Evolutionary conservation across 2,329 filamentous ascomycete genomes (phyloP), one percentile per base, ranked within the genome.

Genomic region (Orbilia oligospora): DNA sequence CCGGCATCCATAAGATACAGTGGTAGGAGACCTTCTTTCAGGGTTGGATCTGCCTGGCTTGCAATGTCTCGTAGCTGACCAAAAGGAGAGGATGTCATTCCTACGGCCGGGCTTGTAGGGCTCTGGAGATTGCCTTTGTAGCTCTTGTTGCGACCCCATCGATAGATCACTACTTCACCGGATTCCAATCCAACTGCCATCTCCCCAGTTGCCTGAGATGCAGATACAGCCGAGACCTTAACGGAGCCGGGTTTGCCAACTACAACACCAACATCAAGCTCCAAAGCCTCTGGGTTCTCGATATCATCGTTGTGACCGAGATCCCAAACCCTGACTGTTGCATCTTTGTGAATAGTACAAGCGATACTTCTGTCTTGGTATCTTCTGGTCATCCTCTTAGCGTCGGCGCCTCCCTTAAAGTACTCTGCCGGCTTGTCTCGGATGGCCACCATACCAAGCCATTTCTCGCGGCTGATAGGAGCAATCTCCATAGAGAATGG

Each of bases 311-410:
- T 92, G 82, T 97, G 92, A 0, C 96, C 96, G 20, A 91, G 90
- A 84, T 99, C 96, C 94, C 94, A 99, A 5, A 98, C 87, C 36
- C 94, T 88, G n/a, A 99, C 87, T 0, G 92, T 97, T 67, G 94
- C 93, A 84, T 99, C 96, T 2, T 91, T 93, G 84, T 99, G 95
- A 0, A 93, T 91, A 3, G 93, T 93, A 38, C 73, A 75, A 79
- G 95, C 92, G 5, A 97, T 88, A 72, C 94, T 97, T 58, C 96
- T 89, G 78, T 91, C 88, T 82, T 97, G 94, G 81, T 93, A 94
- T 79, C 93, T 87, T 82, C 93, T 92, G 48, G 93, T 86, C 5
- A 91, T 89, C 80, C 90, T 89, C 4, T 88, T 87, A 0, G 89
- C 91, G 83, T 92, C 91, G 0, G 90, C 91, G 6, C 96, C 96